A percentile compares a stretch with the other conserved stretches of the same genome.
Evolutionary conservation across 352 stramenopile species (phyloP).

Genomic region (Phytophthora constricta): DNA sequence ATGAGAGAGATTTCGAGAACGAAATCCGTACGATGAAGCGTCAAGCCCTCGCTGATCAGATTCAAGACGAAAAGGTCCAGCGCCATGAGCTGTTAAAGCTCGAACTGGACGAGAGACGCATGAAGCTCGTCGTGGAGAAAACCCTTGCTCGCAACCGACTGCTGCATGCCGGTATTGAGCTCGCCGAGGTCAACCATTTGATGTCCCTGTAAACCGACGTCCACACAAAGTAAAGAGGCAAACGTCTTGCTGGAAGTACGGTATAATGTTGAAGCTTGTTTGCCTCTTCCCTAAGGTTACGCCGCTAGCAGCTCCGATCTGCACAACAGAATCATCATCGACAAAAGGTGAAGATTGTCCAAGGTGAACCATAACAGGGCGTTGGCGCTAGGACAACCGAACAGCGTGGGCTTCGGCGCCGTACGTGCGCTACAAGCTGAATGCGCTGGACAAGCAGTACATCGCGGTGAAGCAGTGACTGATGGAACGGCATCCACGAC

Average conservation of each 20-base stretch:
- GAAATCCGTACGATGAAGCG: slow-evolving; percentile 25
- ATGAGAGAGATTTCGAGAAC: neutral
- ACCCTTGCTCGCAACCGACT: slow-evolving; percentile 56
- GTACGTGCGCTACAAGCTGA: slow-evolving; percentile 43
- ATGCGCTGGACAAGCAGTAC: slow-evolving; percentile 51
- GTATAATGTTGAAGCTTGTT: no score
- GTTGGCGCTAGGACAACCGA: no score
- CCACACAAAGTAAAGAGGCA: no score
- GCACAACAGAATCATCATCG: no score
- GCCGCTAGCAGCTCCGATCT: no score
- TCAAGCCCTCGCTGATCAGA: slow-evolving; percentile 22
- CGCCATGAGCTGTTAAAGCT: slow-evolving; percentile 52
- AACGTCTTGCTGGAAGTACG: no score
- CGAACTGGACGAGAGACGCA: slow-evolving; percentile 49
- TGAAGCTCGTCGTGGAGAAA: slow-evolving; percentile 49
- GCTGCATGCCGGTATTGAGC: slow-evolving; percentile 45
- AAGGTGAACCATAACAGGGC: no score
- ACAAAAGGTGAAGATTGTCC: slow-evolving; percentile 24
- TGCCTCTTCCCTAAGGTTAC: no score
- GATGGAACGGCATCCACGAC: neutral
- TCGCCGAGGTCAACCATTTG: slow-evolving; percentile 50
- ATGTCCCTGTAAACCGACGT: slow-evolving; percentile 44
- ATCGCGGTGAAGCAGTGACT: slow-evolving; percentile 38
- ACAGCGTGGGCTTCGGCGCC: no score
- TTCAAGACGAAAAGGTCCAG: slow-evolving; percentile 42